Evolutionary conservation across 345 rosid species (phyloP).

Genomic region (Rubroshorea leprosula): DNA sequence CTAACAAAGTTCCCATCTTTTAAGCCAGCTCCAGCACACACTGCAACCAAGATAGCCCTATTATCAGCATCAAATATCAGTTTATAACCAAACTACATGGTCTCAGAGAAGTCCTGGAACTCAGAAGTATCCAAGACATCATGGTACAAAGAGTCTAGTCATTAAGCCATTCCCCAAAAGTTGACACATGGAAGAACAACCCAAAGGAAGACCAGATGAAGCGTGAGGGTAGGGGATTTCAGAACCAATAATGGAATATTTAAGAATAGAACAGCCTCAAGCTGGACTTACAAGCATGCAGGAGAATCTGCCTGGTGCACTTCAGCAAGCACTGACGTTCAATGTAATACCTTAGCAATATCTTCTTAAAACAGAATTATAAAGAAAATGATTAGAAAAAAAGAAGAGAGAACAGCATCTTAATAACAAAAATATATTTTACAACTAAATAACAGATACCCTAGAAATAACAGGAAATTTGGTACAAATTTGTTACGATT

Average conservation of each 20-base stretch:
- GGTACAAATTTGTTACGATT: no score
- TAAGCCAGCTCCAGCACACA: conserved; percentile 40
- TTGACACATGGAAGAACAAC: neutral
- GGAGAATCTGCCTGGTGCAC: conserved; percentile 68
- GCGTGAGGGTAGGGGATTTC: neutral
- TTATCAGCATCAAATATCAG: conserved; percentile 1
- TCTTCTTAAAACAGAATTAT: no score
- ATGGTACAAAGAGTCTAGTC: neutral
- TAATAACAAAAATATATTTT: no score
- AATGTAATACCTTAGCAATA: conserved; percentile 67
- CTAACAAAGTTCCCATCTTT: conserved; percentile 36
- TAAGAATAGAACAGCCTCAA: neutral
- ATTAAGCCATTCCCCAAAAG: neutral
- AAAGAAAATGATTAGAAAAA: no score
- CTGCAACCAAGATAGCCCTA: conserved; percentile 38
- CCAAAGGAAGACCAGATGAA: neutral
- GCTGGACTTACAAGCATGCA: conserved; percentile 62
- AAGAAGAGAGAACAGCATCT: no score
- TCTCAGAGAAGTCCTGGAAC: neutral
- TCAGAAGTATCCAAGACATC: neutral
- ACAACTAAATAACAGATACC: no score
- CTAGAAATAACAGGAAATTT: no score
- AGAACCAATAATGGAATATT: neutral
- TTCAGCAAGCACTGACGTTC: conserved; percentile 95
- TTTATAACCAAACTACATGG: neutral